phyloP scores from a whole-genome alignment of 192 early-diverging fungal genomes.

The Physocladia obscura region DNA sequence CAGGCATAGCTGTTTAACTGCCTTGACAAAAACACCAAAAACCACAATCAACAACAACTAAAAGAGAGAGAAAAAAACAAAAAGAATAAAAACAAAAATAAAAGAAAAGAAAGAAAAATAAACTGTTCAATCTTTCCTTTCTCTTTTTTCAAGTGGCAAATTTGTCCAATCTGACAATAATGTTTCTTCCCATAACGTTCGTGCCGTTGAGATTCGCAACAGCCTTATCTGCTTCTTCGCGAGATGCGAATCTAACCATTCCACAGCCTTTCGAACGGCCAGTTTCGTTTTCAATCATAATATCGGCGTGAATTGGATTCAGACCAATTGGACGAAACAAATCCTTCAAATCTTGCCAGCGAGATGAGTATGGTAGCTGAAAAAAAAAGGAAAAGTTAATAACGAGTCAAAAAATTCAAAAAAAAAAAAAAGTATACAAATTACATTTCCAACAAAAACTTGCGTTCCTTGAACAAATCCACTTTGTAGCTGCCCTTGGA shows the following conservation, averaged over 20 bases:
- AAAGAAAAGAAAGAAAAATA: neutral
- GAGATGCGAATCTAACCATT: constrained; percentile 57
- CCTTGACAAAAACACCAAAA: too few species aligned
- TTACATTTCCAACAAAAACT: constrained; percentile 82
- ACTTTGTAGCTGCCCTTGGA: constrained; percentile 19
- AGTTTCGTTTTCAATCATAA: constrained; percentile 43
- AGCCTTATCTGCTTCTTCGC: constrained; percentile 70
- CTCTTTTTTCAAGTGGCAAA: constrained; percentile 21
- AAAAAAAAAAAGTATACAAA: constrained; percentile 6
- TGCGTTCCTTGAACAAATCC: constrained; percentile 35
- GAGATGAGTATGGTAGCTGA: constrained; percentile 48
- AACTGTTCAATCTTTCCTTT: neutral
- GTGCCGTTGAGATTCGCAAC: constrained; percentile 51
- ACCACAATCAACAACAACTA: too few species aligned
- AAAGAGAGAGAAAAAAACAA: neutral
- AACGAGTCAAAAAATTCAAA: too few species aligned
- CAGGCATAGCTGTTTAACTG: too few species aligned
- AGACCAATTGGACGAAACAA: constrained; percentile 46
- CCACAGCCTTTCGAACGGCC: constrained; percentile 55
- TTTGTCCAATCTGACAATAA: constrained; percentile 54
- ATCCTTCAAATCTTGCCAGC: constrained; percentile 61
- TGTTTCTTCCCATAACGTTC: constrained; percentile 42
- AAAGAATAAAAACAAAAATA: neutral
- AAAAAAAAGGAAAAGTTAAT: constrained; percentile 8
- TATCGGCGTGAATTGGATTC: constrained; percentile 52